These are phyloP conservation scores for Gorgonomyces haynaldii DNA, from an alignment of 192 early-diverging fungal species.

Conservation along the genomic window DNA sequence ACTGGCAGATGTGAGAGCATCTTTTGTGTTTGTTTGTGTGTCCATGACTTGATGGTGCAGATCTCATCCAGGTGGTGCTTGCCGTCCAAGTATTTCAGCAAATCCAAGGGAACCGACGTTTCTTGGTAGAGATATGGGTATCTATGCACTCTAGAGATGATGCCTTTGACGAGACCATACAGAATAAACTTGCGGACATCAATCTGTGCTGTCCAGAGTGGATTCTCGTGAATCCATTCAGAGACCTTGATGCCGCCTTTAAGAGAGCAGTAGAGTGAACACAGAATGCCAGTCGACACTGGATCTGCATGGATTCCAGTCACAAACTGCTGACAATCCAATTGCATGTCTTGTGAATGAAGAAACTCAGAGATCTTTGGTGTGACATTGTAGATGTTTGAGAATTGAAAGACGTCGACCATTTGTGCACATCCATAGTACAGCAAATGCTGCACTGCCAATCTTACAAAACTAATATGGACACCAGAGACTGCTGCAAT, in stretches of 20 bases:
- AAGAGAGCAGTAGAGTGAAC: constrained; percentile 68
- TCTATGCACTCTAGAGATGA: constrained; percentile 81
- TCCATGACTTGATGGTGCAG: no score
- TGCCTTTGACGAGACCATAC: constrained; percentile 76
- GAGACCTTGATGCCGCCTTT: constrained; percentile 64
- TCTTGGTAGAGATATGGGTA: no score
- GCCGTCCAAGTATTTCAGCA: no score
- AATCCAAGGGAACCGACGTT: no score
- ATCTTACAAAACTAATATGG: constrained; percentile 55
- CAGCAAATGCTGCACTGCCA: constrained; percentile 81
- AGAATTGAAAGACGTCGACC: constrained; percentile 91
- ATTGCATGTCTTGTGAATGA: constrained; percentile 50
- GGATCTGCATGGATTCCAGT: constrained; percentile 34
- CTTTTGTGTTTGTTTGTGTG: neutral
- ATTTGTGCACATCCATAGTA: constrained; percentile 87
- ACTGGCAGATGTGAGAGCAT: neutral
- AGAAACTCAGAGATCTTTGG: constrained; percentile 51
- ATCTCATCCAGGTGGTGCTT: no score
- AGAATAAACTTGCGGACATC: constrained; percentile 50
- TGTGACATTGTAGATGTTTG: constrained; percentile 74
- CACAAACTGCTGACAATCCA: constrained; percentile 70
- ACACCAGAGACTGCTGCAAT: constrained; percentile 76
- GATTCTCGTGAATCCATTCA: constrained; percentile 79
- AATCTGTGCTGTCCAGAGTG: constrained; percentile 6
- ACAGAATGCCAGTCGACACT: constrained; percentile 56